Base-by-base conservation (phyloP, 2,329 filamentous ascomycete species). In the Botrytis medusae region DNA sequence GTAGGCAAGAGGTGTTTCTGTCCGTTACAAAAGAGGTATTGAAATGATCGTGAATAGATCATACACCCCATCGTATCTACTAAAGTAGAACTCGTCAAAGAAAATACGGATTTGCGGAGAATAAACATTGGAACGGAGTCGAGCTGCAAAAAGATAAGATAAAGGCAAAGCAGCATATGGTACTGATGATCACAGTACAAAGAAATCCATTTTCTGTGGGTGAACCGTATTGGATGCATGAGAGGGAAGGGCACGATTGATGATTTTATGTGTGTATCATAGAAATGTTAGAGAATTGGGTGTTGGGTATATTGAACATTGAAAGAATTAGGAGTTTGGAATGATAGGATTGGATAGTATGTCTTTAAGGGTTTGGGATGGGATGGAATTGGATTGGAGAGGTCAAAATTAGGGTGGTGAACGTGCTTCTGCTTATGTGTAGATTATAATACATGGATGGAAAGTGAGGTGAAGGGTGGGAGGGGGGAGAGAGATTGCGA, bases 261-360 rank as follows among this genome's bases (percentile, higher is more conserved):
- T 69, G 67, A 69, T 61, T 61, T 42, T 42, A 46, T n/a, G 61
- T 46, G 48, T 69, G 40, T 69, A 69, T 61, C 34, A 59, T 59
- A 61, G n/a, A 61, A 34, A 69, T 25, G 67, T 69, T 34, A 32
- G 22, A 40, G 29, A 44, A 14, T 44, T 44, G n/a, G 48, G 37
- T 42, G 40, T 57, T 59, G 67, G 67, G n/a, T 10, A 51, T 20
- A 60, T 69, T 42, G 20, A 18, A 57, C n/a, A 57, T 57, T 29
- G n/a, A 57, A 29, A 57, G 51, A 29, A 42, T 25, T 40, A 29
- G 54, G 29, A 42, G 16, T 61, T 61, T 57, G 57, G 54, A 60
- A 40, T 44, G n/a, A 70, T 60, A 34, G n/a, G 67, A 22, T 57
- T 59, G 48, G 67, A 69, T 40, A 69, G 32, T 34, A 69, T 42